Percentiles rank a stretch among this genome's conserved stretches.
Conservation (phyloP, 192 early-diverging fungal genomes). For the Entomortierella chlamydospora region DNA sequence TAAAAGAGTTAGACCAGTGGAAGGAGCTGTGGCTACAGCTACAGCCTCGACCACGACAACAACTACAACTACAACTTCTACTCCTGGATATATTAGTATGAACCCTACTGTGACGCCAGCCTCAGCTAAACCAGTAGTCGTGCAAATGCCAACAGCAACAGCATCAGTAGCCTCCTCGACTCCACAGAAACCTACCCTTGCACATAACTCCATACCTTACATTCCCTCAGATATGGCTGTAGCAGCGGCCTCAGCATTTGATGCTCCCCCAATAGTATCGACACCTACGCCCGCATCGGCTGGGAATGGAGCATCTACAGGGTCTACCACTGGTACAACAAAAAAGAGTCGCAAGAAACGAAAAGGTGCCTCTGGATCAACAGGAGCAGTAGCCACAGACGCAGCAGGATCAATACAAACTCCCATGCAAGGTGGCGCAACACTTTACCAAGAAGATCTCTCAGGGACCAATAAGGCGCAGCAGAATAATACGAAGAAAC, state of each 20-base stretch:
- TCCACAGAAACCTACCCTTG: too few relatives aligned
- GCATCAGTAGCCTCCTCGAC: neutral
- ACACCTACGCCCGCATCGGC: neutral
- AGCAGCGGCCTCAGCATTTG: constrained; percentile 14
- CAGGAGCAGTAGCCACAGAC: too few relatives aligned
- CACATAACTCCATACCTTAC: neutral
- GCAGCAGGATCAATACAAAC: too few relatives aligned
- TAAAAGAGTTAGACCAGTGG: constrained; percentile 20
- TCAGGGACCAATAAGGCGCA: neutral
- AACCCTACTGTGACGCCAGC: neutral
- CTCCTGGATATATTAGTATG: too few relatives aligned
- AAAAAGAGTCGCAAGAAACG: neutral
- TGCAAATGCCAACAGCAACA: constrained; percentile 16
- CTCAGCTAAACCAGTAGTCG: too few relatives aligned
- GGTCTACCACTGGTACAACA: neutral
- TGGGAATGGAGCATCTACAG: neutral
- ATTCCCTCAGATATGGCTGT: constrained; percentile 11
- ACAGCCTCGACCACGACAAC: neutral
- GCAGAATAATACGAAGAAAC: neutral
- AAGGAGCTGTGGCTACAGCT: neutral
- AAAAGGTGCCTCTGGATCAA: neutral
- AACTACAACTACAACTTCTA: neutral
- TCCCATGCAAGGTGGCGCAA: neutral
- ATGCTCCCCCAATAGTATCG: neutral
- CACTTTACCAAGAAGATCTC: neutral